A percentile compares a stretch with the other conserved stretches of the same genome.
These are phyloP conservation scores for Encephalitozoon hellem DNA, from an alignment of 371 early-diverging fungal genomes.

Conservation along the genomic window DNA sequence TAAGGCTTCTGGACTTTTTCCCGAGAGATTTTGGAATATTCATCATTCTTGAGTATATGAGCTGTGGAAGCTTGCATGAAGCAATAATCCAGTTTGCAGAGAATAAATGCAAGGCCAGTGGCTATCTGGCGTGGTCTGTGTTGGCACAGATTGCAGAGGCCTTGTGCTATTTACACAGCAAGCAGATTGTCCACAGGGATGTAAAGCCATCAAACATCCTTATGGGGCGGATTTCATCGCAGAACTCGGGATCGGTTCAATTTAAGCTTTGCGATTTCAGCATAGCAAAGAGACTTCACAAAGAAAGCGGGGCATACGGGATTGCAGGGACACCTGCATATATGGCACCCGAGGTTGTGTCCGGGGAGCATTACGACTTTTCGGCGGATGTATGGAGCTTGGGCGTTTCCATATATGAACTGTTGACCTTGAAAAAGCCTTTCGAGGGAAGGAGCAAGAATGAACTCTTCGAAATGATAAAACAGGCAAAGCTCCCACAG, in stretches of 20 bases:
- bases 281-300: conserved; percentile 18
- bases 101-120: conserved; percentile 71
- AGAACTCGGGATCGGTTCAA: conserved; percentile 29
- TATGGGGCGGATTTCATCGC: conserved; percentile 66
- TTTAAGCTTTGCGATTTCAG: conserved; percentile 60
- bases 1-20: conserved; percentile 67
- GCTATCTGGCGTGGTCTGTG: conserved; percentile 67
- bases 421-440: conserved; percentile 33
- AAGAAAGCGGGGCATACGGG: neutral
- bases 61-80: conserved; percentile 69
- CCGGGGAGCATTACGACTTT: conserved; percentile 60
- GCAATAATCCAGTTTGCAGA: conserved; percentile 66
- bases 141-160: conserved; percentile 75
- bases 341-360: conserved; percentile 59
- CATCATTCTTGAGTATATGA: conserved; percentile 84
- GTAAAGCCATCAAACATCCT: conserved; percentile 85
- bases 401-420: conserved; percentile 88
- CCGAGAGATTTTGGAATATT: conserved; percentile 63
- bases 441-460: conserved; percentile 39
- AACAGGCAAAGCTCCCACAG: conserved; percentile 2
- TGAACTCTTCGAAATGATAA: conserved; percentile 34
- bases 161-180: conserved; percentile 79
- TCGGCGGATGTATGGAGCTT: conserved; percentile 94
- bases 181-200: conserved; percentile 87
- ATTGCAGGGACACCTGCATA: conserved; percentile 54